phyloP scores from a whole-genome alignment of 306 rosid species.

The Nissolia schottii region DNA sequence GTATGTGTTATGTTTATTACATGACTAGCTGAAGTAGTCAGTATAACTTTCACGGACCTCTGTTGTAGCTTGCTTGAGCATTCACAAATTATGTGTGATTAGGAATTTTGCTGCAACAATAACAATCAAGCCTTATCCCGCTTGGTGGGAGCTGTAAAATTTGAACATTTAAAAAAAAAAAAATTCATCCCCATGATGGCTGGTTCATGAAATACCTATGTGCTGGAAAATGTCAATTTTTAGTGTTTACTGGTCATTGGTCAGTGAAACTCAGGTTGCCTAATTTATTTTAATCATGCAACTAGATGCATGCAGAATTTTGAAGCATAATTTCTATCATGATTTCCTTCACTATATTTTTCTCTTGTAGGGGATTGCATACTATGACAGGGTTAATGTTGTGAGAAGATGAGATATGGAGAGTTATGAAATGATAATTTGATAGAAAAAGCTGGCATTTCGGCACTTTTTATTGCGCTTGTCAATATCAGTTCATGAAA shows the following conservation, averaged over 20 bases:
- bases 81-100: neutral
- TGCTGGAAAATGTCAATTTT: conserved; percentile 1
- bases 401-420: neutral
- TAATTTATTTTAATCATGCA: neutral
- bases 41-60: neutral
- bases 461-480: neutral
- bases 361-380: neutral
- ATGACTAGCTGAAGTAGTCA: neutral
- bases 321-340: neutral
- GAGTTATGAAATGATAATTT: neutral
- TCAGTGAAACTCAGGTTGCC: neutral
- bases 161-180: neutral
- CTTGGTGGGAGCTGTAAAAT: too few species aligned
- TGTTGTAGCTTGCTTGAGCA: conserved; percentile 5
- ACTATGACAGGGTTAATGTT: neutral
- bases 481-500: neutral
- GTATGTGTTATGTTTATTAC: conserved; percentile 28
- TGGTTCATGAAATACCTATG: conserved; percentile 7
- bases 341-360: neutral
- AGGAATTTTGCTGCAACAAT: neutral
- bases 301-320: neutral
- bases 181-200: neutral
- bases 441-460: too few species aligned
- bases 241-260: neutral
- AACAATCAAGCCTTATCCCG: too few species aligned